Evolutionary conservation across 345 rosid genomes (phyloP).

Genomic region (Bretschneidera sinensis): DNA sequence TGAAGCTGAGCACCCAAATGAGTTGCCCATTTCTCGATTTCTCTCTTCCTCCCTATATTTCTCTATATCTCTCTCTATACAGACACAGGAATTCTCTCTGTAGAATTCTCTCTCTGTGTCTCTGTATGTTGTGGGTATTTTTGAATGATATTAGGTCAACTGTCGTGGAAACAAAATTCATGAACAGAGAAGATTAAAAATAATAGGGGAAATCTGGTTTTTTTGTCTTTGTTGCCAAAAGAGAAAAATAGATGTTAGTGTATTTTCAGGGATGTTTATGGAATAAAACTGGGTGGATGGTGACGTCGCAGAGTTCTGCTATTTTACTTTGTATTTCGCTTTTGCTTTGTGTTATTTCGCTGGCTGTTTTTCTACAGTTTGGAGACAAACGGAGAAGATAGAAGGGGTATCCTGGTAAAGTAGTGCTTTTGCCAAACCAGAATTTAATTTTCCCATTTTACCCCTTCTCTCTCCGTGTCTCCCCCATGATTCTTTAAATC

Average conservation of each 20-base stretch:
- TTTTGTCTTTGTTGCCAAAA: neutral
- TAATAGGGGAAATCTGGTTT: neutral
- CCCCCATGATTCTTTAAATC: too few species aligned
- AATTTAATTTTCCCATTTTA: slow-evolving; percentile 10
- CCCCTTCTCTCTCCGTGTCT: slow-evolving; percentile 18
- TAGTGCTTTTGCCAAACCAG: neutral
- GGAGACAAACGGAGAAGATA: slow-evolving; percentile 30
- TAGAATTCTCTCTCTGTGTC: neutral
- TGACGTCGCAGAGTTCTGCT: neutral
- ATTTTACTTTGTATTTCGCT: neutral
- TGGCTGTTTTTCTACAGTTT: slow-evolving; percentile 11
- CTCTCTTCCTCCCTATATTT: slow-evolving; percentile 3
- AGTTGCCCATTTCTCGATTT: slow-evolving; percentile 67
- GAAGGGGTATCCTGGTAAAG: slow-evolving; percentile 1
- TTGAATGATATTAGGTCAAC: slow-evolving; percentile 51
- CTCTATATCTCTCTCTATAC: slow-evolving; percentile 5
- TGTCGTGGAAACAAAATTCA: slow-evolving; percentile 30
- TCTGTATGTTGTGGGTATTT: slow-evolving; percentile 18
- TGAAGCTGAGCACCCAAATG: slow-evolving; percentile 98
- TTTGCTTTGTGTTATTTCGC: neutral
- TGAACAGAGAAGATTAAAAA: neutral
- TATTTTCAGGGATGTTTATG: too few species aligned
- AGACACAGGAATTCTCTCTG: neutral
- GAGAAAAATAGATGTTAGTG: neutral
- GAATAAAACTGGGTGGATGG: neutral